Base-by-base conservation (phyloP, 2,329 filamentous ascomycete genomes). In the Penicillium sp. region DNA sequence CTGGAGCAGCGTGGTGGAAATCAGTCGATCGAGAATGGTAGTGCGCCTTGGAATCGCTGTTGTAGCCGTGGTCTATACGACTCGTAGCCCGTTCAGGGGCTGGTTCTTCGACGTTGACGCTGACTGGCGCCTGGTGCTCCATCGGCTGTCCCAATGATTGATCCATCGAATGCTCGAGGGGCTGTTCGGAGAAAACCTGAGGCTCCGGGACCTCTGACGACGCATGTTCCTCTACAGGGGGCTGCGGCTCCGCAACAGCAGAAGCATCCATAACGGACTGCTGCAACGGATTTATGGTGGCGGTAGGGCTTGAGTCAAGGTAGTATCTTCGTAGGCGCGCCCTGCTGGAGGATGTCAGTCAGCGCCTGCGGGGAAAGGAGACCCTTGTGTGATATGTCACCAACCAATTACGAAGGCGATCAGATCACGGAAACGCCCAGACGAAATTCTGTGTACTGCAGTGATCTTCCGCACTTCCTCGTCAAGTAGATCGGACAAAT, bases 21-120 rank as follows among this genome's bases (percentile, higher is more conserved):
- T 69, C 66, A 16, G 58, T 57, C 38, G 76, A 73, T 36, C 74
- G 73, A 49, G 75, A 72, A 54, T 76, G 70, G 62, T 79, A 79
- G 48, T 82, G 80, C 15, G 79, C 76, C 47, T 66, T 68, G 18
- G 74, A 74, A 59, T 77, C 71, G 65, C 77, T 76, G 53, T 70
- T 72, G 56, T 74, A 74, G 46, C 70, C 75, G 59, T 69, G 69
- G 53, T 68, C 68, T 53, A 65, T 42, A 51, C 55, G 58, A 54
- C 51, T 44, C 33, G 59, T 58, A 21, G 65, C 58, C 57, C 77
- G 71, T 47, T 76, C 76, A 39, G 69, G 63, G n/a, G 16, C 21
- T 33, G 69, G 67, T 42, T 65, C 61, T 53, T 66, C 65, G 24
- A 63, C 52, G 34, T 65, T 65, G 29, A 63, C 61, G 45, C 62